phyloP scores from a whole-genome alignment of 176 grass and related monocot species.

The Tuctoria greenei region DNA sequence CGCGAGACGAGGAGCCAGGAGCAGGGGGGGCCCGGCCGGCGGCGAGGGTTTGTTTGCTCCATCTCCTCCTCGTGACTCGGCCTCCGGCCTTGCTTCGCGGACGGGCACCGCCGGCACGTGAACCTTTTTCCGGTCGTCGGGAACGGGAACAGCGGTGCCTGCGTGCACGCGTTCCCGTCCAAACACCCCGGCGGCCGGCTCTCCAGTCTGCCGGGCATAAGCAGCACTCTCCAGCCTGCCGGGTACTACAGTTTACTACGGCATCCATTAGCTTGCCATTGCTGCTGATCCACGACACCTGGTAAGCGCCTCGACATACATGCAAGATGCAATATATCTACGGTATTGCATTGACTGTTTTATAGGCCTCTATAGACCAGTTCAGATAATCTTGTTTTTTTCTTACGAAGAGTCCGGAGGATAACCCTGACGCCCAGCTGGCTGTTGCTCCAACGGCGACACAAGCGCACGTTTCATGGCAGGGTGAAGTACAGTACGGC shows the following conservation, averaged over 20 bases:
- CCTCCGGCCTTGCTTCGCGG: background rate
- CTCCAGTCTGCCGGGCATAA: background rate
- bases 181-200: background rate
- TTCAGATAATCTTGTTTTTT: background rate
- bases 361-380: background rate
- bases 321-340: too few species aligned
- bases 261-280: too few species aligned
- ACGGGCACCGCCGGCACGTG: constrained; percentile 23
- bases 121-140: background rate
- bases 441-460: constrained; percentile 20
- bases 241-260: too few species aligned
- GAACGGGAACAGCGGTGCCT: constrained; percentile 16
- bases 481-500: background rate
- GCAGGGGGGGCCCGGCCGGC: background rate
- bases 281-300: too few species aligned
- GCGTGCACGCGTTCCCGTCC: constrained; percentile 8
- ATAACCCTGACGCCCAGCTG: background rate
- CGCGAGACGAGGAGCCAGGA: background rate
- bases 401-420: background rate
- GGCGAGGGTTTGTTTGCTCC: background rate
- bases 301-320: too few species aligned
- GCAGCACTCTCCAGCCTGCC: too few species aligned
- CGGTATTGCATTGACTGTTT: too few species aligned
- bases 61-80: background rate
- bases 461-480: constrained; percentile 29